Percentiles rank a stretch among this genome's conserved stretches.
Conservation (phyloP, 2,329 filamentous ascomycete species). For the Nigrograna mackinnonii region DNA sequence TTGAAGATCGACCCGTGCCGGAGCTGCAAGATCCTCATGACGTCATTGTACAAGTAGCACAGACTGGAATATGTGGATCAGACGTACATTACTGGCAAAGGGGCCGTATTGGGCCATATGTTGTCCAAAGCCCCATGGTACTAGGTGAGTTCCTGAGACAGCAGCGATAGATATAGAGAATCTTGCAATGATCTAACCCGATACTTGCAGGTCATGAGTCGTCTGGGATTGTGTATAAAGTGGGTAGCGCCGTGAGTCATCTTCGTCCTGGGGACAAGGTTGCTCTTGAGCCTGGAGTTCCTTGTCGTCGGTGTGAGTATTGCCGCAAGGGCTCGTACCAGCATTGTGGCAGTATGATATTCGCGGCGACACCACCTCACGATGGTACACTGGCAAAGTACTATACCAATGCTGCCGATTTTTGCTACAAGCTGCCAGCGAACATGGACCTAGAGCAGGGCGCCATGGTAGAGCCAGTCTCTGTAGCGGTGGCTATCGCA, state of each 20-base stretch:
- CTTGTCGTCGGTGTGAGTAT: slow-evolving; percentile 71
- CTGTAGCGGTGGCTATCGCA: slow-evolving; percentile 54
- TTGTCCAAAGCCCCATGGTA: slow-evolving; percentile 55
- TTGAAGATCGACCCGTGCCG: slow-evolving; percentile 76
- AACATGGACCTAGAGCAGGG: slow-evolving; percentile 80
- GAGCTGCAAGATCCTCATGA: slow-evolving; percentile 68
- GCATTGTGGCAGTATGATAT: slow-evolving; percentile 83
- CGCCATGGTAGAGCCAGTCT: slow-evolving; percentile 75
- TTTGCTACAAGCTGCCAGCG: slow-evolving; percentile 88
- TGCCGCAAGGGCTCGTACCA: slow-evolving; percentile 89
- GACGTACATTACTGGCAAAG: slow-evolving; percentile 66
- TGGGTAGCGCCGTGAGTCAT: slow-evolving; percentile 62
- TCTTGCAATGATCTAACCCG: too few species aligned
- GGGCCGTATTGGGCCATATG: slow-evolving; percentile 52
- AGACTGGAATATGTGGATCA: slow-evolving; percentile 86
- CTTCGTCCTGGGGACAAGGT: slow-evolving; percentile 72
- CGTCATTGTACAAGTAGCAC: slow-evolving; percentile 80
- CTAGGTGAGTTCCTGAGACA: too few species aligned
- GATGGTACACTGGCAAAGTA: slow-evolving; percentile 89
- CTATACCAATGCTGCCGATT: slow-evolving; percentile 82
- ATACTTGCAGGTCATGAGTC: slow-evolving; percentile 79
- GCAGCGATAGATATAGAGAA: too few species aligned
- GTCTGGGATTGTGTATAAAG: slow-evolving; percentile 64
- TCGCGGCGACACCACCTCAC: slow-evolving; percentile 91
- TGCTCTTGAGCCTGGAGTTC: slow-evolving; percentile 76